Conservation (phyloP, 2,329 filamentous ascomycete genomes). For the Ophiostoma sp. region DNA sequence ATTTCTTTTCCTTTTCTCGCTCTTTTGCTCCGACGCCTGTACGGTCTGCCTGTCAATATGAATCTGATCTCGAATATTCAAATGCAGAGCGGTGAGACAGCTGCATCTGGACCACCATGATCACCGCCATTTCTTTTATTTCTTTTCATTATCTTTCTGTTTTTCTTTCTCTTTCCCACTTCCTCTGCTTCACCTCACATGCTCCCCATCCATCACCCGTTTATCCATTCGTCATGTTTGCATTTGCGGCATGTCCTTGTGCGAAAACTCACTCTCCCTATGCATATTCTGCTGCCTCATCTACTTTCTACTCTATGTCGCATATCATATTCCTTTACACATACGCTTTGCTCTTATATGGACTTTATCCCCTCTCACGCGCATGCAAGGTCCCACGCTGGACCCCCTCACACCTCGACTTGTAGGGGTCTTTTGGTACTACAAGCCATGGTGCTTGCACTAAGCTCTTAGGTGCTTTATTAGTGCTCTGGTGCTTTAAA, state of each 20-base stretch:
- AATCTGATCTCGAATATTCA: background rate
- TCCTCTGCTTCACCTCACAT: background rate
- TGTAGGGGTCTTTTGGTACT: background rate
- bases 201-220: background rate
- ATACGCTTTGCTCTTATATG: background rate
- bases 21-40: background rate
- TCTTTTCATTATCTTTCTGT: constrained; percentile 14
- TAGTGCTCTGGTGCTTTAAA: constrained; percentile 1
- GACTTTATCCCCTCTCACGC: constrained; percentile 4
- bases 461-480: background rate
- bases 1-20: background rate
- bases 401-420: constrained; percentile 3
- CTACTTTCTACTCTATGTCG: background rate
- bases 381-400: constrained; percentile 17
- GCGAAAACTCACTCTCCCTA: background rate
- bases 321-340: background rate
- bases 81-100: background rate
- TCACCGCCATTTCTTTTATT: background rate
- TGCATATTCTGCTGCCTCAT: background rate
- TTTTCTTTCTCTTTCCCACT: background rate
- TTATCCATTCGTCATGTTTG: background rate
- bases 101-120: constrained; percentile 1
- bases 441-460: background rate
- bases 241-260: background rate
- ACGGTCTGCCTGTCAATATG: background rate